Conservation (phyloP, 352 stramenopile species). For the Pythium brassicae region DNA sequence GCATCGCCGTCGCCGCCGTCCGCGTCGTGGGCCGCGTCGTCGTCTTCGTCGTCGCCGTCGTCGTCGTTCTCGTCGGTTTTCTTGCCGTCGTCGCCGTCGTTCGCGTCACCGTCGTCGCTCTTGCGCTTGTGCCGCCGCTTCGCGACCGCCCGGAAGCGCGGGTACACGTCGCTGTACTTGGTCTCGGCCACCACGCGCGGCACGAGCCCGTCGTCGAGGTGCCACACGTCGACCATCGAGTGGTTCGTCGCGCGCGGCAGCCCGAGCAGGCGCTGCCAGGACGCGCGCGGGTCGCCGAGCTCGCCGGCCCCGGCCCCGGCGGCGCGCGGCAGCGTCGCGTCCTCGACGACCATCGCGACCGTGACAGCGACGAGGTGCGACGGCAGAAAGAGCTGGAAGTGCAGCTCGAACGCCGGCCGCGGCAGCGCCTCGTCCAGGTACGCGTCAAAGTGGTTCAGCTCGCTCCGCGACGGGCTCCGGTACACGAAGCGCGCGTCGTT, state of each 20-base stretch:
- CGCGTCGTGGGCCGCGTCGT: conserved; percentile 16
- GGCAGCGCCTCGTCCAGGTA: conserved; percentile 57
- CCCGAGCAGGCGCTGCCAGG: conserved; percentile 58
- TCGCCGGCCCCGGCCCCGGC: conserved; percentile 17
- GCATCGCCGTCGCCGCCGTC: conserved; percentile 35
- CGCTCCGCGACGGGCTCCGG: conserved; percentile 44
- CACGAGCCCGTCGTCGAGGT: conserved; percentile 44
- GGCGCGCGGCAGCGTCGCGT: conserved; percentile 11
- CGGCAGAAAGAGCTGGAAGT: conserved; percentile 41
- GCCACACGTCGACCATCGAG: conserved; percentile 75
- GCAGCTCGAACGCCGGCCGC: conserved; percentile 35
- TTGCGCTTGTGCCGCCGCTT: conserved; percentile 35
- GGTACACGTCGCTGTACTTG: conserved; percentile 56
- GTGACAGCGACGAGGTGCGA: conserved; percentile 45
- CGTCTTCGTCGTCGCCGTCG: conserved; percentile 52
- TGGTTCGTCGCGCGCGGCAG: conserved; percentile 50
- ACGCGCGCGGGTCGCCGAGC: conserved; percentile 31
- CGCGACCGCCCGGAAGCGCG: conserved; percentile 45
- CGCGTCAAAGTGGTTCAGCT: conserved; percentile 58
- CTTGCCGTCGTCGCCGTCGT: conserved; percentile 40
- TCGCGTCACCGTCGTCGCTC: conserved; percentile 31
- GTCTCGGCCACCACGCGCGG: conserved; percentile 57
- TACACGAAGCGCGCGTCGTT: conserved; percentile 67
- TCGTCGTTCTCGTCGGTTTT: conserved; percentile 52
- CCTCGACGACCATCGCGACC: conserved; percentile 35